Evolutionary conservation across 805 yeast genomes (phyloP).

Genomic region (Lachancea cidri): DNA sequence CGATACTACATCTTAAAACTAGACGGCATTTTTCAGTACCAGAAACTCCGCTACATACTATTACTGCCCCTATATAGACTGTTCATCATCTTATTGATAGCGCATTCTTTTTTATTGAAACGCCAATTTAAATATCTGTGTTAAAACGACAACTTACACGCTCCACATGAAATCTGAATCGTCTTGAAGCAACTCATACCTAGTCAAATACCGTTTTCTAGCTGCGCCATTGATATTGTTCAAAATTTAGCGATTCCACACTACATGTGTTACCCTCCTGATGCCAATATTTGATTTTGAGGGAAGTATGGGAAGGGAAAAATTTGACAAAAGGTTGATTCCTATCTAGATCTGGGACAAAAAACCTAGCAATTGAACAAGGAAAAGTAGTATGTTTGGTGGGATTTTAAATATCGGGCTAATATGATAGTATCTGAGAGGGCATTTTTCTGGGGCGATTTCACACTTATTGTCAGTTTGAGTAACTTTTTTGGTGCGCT

Average conservation of each 20-base stretch:
- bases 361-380: slow-evolving; percentile 4
- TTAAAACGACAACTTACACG: too few species aligned
- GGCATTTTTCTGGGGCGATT: too few species aligned
- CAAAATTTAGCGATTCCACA: neutral
- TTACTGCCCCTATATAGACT: neutral
- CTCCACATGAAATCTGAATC: too few species aligned
- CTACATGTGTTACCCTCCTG: neutral
- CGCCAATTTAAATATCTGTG: too few species aligned
- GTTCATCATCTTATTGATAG: neutral
- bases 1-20: too few species aligned
- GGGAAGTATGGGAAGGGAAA: slow-evolving; percentile 1
- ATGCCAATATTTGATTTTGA: neutral
- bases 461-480: too few species aligned
- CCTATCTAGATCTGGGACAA: slow-evolving; percentile 4
- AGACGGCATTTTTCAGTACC: neutral
- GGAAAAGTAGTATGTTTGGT: slow-evolving; percentile 5
- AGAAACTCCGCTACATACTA: neutral
- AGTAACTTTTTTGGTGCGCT: too few species aligned
- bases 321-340: slow-evolving; percentile 3
- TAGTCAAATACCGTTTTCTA: too few species aligned
- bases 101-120: neutral
- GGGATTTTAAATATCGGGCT: too few species aligned
- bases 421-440: too few species aligned
- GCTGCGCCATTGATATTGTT: too few species aligned
- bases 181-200: too few species aligned